Evolutionary conservation across 805 yeast species (phyloP).

Genomic region (Pichia cabralensis): DNA sequence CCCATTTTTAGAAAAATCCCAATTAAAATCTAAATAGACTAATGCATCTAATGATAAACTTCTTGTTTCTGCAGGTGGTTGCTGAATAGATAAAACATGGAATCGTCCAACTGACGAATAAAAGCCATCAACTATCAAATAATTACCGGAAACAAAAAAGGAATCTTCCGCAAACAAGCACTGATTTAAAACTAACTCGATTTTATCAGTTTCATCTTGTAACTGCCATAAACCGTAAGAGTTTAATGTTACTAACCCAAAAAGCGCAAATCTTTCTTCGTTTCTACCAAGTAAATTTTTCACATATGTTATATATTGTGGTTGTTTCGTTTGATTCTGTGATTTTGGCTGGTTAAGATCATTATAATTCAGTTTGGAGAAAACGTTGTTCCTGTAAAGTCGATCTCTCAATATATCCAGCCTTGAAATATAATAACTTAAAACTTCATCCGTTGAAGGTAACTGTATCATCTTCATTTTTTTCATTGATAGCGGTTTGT

Average conservation of each 20-base stretch:
- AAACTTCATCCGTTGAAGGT: neutral
- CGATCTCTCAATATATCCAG: conserved; percentile 61
- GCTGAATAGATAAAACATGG: conserved; percentile 66
- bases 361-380: conserved; percentile 7
- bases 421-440: conserved; percentile 36
- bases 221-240: conserved; percentile 61
- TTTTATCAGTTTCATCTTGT: conserved; percentile 72
- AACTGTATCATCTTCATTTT: conserved; percentile 5
- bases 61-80: conserved; percentile 82
- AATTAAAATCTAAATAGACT: conserved; percentile 64
- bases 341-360: conserved; percentile 1
- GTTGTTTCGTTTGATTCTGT: conserved; percentile 4
- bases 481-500: conserved; percentile 12
- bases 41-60: conserved; percentile 54
- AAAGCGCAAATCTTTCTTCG: conserved; percentile 61
- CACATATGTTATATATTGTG: conserved; percentile 48
- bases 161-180: conserved; percentile 53
- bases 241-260: conserved; percentile 64
- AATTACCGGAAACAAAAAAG: conserved; percentile 66
- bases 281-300: conserved; percentile 83
- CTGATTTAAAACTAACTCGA: conserved; percentile 56
- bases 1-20: conserved; percentile 22
- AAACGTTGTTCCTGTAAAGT: conserved; percentile 55
- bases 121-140: conserved; percentile 76
- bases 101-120: conserved; percentile 65